A percentile compares a stretch with the other conserved stretches of the same genome.
These are phyloP conservation scores for Aureobasidium namibiae DNA, from an alignment of 2,329 filamentous ascomycete species.

Conservation along the genomic window DNA sequence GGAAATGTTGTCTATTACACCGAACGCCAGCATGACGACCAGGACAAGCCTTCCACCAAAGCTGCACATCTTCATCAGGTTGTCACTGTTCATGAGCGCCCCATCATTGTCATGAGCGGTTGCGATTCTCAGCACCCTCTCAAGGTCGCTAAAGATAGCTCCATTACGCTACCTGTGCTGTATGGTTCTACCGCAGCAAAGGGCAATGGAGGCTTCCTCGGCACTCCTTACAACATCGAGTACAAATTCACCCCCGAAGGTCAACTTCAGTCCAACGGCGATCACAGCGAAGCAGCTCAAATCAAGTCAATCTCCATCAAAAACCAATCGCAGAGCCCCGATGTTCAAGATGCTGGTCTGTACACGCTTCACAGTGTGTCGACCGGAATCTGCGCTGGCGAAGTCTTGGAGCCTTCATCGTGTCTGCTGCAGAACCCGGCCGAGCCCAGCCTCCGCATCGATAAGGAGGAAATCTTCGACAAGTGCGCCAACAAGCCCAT, in stretches of 20 bases:
- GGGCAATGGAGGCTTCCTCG: constrained; percentile 47
- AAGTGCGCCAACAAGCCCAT: constrained; percentile 93
- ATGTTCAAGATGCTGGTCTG: constrained; percentile 68
- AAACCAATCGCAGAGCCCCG: constrained; percentile 54
- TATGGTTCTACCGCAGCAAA: constrained; percentile 48
- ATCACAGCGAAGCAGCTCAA: constrained; percentile 54
- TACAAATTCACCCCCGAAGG: constrained; percentile 77
- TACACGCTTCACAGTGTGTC: constrained; percentile 77
- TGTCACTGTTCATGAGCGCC: constrained; percentile 81
- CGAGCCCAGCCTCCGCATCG: constrained; percentile 68
- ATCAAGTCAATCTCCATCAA: constrained; percentile 54
- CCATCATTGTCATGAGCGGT: constrained; percentile 59
- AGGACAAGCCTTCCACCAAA: constrained; percentile 35
- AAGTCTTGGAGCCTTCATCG: constrained; percentile 88
- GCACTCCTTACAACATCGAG: constrained; percentile 62
- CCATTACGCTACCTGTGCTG: constrained; percentile 59
- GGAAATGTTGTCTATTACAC: constrained; percentile 78
- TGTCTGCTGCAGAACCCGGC: constrained; percentile 87
- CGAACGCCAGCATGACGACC: constrained; percentile 59
- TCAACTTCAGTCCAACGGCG: constrained; percentile 59
- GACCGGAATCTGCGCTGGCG: constrained; percentile 74
- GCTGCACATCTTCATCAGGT: constrained; percentile 55
- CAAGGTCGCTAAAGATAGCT: constrained; percentile 69
- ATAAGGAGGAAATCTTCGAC: constrained; percentile 76
- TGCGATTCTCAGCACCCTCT: constrained; percentile 76